Evolutionary conservation across 2,329 filamentous ascomycete species (phyloP), one percentile per base, ranked within the genome.

Genomic region (Fusarium buxicola): DNA sequence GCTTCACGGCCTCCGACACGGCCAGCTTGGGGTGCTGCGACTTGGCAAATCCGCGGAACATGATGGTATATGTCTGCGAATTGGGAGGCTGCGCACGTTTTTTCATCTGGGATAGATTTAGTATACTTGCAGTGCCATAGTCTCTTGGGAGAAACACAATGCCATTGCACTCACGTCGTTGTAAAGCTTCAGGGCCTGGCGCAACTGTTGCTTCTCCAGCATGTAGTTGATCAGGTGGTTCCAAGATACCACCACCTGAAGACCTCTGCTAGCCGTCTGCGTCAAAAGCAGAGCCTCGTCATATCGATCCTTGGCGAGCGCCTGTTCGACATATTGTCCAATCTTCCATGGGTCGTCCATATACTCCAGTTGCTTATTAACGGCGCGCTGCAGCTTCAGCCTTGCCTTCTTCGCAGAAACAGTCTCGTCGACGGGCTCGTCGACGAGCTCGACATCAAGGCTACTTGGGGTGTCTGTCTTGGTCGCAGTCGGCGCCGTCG

Each of bases 41-140:
- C 36, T 82, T 77, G 35, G 89, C 84, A 51, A 94, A 86, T 27
- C 93, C 94, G 46, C 86, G 83, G 66, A 99, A 88, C 56, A 98
- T 85, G 55, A 92, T 88, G 15, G 92, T 95, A 73, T 91, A 97
- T 0, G 95, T 97, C 69, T 89, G 86, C 4, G 87, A 84, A 73
- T 94, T 94, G 1, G 95, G 94, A 24, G 85, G 81, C 69, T 96
- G 90, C 6, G 83, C 89, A 60, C 93, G 86, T 79, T 98, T 98
- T 80, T 98, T 99, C 94, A 99, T 98, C 90, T 92, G 66, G 11
- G 56, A 40, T 27, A 31, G 36, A 54, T 60, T 70, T 48, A 69
- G 64, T 30, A 18, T 28, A 27, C 21, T 43, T 58, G 45, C 55
- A 18, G n/a, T 16, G 27, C 5, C 9, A n/a, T 18, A 12, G 15